Percentiles rank a stretch among this genome's conserved stretches.
phyloP scores from a whole-genome alignment of 805 yeast species.

The Sugiyamaella marilandica region DNA sequence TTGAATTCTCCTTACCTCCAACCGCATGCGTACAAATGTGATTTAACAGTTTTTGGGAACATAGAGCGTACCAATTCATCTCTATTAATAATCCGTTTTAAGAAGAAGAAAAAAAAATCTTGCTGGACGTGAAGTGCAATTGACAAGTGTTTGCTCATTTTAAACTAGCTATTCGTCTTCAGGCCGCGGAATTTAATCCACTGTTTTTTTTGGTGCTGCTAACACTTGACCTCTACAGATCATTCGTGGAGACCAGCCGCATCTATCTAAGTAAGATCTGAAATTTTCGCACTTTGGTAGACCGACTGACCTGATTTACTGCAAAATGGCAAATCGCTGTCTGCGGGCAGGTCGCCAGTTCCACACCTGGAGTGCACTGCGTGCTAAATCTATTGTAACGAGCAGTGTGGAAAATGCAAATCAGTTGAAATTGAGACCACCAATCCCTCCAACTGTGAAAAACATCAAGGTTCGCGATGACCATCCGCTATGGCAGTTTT shows the following conservation, averaged over 20 bases:
- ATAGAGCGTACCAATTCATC: no score
- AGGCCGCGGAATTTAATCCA: no score
- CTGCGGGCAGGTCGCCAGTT: background rate
- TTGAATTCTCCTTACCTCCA: no score
- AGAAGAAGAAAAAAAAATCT: no score
- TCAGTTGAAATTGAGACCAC: constrained; percentile 52
- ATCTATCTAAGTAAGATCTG: background rate
- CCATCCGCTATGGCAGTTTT: constrained; percentile 96
- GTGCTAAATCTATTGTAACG: background rate
- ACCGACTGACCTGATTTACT: background rate
- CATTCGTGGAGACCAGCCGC: background rate
- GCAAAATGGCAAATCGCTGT: background rate
- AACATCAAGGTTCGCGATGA: constrained; percentile 70
- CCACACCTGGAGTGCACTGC: background rate
- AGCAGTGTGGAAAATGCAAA: background rate
- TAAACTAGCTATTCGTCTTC: no score
- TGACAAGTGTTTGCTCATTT: no score
- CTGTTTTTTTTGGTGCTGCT: no score
- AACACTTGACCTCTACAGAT: no score
- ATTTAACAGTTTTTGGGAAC: no score
- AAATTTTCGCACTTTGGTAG: background rate
- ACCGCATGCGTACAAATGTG: no score
- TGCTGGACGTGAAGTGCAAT: no score
- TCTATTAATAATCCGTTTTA: no score
- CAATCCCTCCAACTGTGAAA: constrained; percentile 75